Base-by-base conservation (phyloP, 352 stramenopile species). In the Peronospora destructor region DNA sequence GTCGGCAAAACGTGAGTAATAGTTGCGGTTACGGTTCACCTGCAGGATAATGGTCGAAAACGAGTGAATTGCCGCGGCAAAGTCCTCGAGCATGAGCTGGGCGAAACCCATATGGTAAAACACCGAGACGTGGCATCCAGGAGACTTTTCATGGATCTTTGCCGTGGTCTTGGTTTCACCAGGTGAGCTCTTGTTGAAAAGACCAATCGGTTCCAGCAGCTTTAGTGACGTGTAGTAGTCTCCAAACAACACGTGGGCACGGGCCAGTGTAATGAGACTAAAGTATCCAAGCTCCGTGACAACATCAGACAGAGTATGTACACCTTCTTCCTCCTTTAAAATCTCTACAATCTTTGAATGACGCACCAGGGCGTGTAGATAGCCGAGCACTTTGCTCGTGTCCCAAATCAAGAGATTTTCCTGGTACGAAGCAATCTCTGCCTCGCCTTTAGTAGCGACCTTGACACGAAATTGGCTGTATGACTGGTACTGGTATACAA, bases 401-500 rank as follows among this genome's bases (percentile, higher is more conserved):
- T 85, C 85, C 96, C 96, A 99, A 34, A 97, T 96, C 59, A 94
- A 86, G n/a, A 68, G 52, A 61, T 95, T 79, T 57, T 85, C 66
- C 40, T 77, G 58, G 58, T 84, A 84, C 28, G 70, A 49, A 11
- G 59, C 65, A 40, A 74, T 71, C 56, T 88, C 73, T 21, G 59
- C 50, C 53, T 93, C 74, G 29, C 56, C 59, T 61, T 89, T 87
- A 47, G 69, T 54, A 19, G 63, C 61, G 64, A 87, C 50, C 72
- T 94, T 90, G 28, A 85, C 92, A 40, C 93, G 84, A 68, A 96
- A 97, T 71, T 99, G 94, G 68, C 91, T 98, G 66, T 98, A 98
- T 51, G 89, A 94, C 74, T 99, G 95, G 77, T 98, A 99, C 73
- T 99, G 95, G 73, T 98, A 99, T 1, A 99, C 87, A 60, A 99